Percentiles rank a stretch among this genome's conserved stretches.
phyloP scores from a whole-genome alignment of 495 filamentous ascomycete genomes.

The Penicillium tannophilum region DNA sequence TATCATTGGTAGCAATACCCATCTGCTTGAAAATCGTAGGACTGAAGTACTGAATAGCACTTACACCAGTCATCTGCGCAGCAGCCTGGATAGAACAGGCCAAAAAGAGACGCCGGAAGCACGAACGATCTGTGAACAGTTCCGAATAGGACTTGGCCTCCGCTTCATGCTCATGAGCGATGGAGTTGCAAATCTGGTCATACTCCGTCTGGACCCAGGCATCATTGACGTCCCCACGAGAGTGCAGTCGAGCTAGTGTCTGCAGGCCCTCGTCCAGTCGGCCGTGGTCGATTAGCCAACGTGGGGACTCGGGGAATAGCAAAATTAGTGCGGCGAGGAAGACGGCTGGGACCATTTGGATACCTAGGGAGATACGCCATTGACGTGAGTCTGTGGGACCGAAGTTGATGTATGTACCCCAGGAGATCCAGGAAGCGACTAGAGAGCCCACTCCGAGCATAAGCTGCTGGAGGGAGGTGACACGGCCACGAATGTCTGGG shows the following conservation, averaged over 20 bases:
- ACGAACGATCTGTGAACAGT: conserved; percentile 59
- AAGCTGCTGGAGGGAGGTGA: conserved; percentile 26
- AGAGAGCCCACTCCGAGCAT: conserved; percentile 26
- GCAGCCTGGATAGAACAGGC: conserved; percentile 61
- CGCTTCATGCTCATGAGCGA: conserved; percentile 45
- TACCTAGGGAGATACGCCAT: conserved; percentile 42
- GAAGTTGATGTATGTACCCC: conserved; percentile 39
- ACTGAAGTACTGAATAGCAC: conserved; percentile 66
- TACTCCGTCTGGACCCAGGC: conserved; percentile 66
- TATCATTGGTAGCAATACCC: conserved; percentile 56
- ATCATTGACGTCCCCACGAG: conserved; percentile 58
- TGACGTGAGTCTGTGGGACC: conserved; percentile 39
- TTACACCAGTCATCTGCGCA: conserved; percentile 66
- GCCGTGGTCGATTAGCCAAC: conserved; percentile 50
- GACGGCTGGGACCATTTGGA: conserved; percentile 60
- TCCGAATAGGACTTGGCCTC: conserved; percentile 62
- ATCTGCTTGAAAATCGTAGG: conserved; percentile 61
- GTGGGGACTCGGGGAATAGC: conserved; percentile 53
- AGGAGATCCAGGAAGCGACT: conserved; percentile 24
- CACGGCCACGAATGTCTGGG: conserved; percentile 23
- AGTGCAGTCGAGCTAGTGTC: conserved; percentile 61
- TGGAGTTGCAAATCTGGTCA: conserved; percentile 51
- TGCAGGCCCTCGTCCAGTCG: conserved; percentile 53
- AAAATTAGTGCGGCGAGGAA: conserved; percentile 61
- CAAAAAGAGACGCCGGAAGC: conserved; percentile 62